Evolutionary conservation across 1,284 basidiomycete genomes (phyloP), one percentile per base, ranked within the genome.

Genomic region (Mycosarcoma maydis): DNA sequence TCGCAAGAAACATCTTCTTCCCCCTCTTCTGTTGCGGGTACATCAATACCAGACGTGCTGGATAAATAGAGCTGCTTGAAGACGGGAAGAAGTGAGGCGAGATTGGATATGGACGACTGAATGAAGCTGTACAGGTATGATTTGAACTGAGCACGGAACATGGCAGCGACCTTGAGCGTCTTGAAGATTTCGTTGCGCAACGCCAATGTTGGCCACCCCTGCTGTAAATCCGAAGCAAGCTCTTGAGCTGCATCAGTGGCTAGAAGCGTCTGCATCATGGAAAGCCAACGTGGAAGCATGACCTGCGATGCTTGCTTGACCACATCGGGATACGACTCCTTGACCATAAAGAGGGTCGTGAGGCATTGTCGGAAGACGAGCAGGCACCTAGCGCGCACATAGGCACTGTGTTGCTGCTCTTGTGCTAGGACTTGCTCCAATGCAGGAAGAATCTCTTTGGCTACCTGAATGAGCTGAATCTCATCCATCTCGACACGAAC

Each of bases 331-430:
- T 94, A 90, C 72, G 92, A 89, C 38, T 94, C 92, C 80, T 92
- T 93, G 58, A 98, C 92, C 89, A 94, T 98, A 83, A 90, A 93
- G 17, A 98, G 85, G 9, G 92, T 90, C 50, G 89, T 88, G 13
- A 97, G 86, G 77, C 93, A 92, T 84, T 98, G 92, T 26, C 90
- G 86, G 84, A 97, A 97, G 32, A 97, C 92, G 11, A 89, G 87
- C 11, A 98, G 85, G 2, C 92, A 90, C 40, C 92, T 87, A 0
- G 94, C 88, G 33, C 94, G 62, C 6, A 75, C 56, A 32, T 62
- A 52, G 3, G 73, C 44, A n/a, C 72, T 59, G 59, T 76, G 59
- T 24, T 38, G 44, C 4, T 64, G 40, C 19, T 53, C 41, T 39
- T 70, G 62, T 2, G 49, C 59, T 3, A 81, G 36, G 1, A 80